A percentile compares a stretch with the other conserved stretches of the same genome.
Evolutionary conservation across 139 green algal genomes (phyloP).

Genomic region (Chlamydomonas urium): DNA sequence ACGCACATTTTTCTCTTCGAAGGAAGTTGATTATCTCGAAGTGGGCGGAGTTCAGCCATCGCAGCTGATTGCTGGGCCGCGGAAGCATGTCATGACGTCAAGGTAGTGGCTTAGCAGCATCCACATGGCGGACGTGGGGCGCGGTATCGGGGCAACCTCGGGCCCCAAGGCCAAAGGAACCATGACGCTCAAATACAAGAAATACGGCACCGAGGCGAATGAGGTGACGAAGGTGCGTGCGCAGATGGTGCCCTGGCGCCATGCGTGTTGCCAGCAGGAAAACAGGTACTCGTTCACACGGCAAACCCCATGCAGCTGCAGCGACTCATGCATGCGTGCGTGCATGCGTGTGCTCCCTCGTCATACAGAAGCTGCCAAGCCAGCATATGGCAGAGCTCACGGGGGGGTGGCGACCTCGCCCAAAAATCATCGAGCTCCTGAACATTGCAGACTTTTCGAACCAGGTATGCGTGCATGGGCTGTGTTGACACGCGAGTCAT

Average conservation of each 20-base stretch:
- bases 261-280: background rate
- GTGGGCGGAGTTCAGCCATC: too few species aligned
- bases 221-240: slow-evolving; percentile 30
- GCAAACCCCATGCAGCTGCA: background rate
- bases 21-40: too few species aligned
- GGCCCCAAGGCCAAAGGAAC: too few species aligned
- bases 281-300: background rate
- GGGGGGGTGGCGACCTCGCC: slow-evolving; percentile 52
- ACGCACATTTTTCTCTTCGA: too few species aligned
- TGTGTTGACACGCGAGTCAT: too few species aligned
- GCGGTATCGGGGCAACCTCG: too few species aligned
- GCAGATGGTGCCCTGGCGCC: background rate
- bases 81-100: too few species aligned
- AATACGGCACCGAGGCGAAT: slow-evolving; percentile 42
- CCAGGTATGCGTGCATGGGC: too few species aligned
- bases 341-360: background rate
- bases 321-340: background rate
- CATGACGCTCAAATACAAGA: slow-evolving; percentile 52
- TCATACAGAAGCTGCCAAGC: slow-evolving; percentile 45
- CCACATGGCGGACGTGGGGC: too few species aligned
- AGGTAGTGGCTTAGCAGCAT: too few species aligned
- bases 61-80: too few species aligned
- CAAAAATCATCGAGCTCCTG: slow-evolving; percentile 64
- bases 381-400: slow-evolving; percentile 49
- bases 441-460: slow-evolving; percentile 68